Conservation (phyloP, 495 filamentous ascomycete genomes). For the Pseudoneurospora amorphoporcata region DNA sequence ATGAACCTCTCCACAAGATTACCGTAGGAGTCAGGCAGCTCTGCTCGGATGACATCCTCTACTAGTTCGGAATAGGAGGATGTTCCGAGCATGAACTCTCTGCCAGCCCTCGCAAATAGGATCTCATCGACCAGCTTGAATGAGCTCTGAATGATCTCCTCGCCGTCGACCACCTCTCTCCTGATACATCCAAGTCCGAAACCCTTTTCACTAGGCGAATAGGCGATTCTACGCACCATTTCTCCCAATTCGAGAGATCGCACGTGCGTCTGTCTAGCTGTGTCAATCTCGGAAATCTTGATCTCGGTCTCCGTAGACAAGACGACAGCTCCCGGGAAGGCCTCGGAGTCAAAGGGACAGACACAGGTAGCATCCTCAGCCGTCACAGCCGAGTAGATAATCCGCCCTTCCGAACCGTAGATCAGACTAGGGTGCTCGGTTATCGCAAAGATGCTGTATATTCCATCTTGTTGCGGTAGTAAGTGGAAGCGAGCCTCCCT, state of each 20-base stretch:
- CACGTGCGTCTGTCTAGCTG: constrained; percentile 76
- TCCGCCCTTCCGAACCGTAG: constrained; percentile 75
- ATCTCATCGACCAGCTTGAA: constrained; percentile 45
- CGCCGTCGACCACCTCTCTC: constrained; percentile 38
- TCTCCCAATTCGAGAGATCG: constrained; percentile 66
- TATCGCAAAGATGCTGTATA: constrained; percentile 82
- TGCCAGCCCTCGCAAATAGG: constrained; percentile 35
- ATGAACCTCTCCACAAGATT: constrained; percentile 69
- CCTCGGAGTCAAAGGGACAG: constrained; percentile 69
- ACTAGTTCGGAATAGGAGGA: constrained; percentile 63
- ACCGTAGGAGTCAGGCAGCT: constrained; percentile 54
- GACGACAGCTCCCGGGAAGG: constrained; percentile 70
- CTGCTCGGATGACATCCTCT: constrained; percentile 71
- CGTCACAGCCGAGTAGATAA: constrained; percentile 93
- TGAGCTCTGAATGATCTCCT: constrained; percentile 38
- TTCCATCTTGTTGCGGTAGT: constrained; percentile 48
- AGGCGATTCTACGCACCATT: constrained; percentile 78
- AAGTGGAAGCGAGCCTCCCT: constrained; percentile 71
- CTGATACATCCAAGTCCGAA: constrained; percentile 83
- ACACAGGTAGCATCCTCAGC: constrained; percentile 73
- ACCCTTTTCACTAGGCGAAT: constrained; percentile 65
- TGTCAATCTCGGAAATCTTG: constrained; percentile 74
- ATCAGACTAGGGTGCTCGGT: constrained; percentile 92
- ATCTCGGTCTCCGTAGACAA: constrained; percentile 69
- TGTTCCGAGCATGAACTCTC: constrained; percentile 30